Conservation (phyloP, 306 rosid genomes). For the Begonia fuchsioides region DNA sequence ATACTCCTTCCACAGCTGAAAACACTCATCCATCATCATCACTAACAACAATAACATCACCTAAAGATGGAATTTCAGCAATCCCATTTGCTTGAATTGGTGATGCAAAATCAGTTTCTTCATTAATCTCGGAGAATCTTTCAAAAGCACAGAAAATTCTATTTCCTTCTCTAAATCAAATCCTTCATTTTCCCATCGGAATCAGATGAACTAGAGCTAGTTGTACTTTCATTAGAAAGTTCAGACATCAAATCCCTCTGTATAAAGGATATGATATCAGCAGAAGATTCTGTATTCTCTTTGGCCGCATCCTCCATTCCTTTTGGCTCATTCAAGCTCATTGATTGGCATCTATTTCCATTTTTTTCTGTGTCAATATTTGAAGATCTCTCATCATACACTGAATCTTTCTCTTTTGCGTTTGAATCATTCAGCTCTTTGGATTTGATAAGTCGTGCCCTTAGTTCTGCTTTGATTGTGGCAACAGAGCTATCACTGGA, state of each 20-base stretch:
- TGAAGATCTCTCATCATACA: not conserved
- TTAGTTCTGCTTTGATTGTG: slow-evolving; percentile 17
- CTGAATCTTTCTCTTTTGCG: slow-evolving; percentile 7
- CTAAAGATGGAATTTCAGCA: too few relatives aligned
- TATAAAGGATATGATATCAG: slow-evolving; percentile 6
- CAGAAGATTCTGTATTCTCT: not conserved
- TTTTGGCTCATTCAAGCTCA: slow-evolving; percentile 2
- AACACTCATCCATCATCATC: slow-evolving; percentile 7
- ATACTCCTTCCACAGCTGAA: not conserved
- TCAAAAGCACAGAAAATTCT: not conserved
- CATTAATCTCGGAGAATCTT: not conserved
- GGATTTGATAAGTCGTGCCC: slow-evolving; percentile 19
- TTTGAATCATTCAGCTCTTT: slow-evolving; percentile 11
- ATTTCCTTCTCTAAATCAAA: not conserved
- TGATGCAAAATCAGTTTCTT: too few relatives aligned
- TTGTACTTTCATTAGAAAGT: slow-evolving; percentile 26
- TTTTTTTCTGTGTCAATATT: slow-evolving; percentile 6
- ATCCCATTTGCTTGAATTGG: too few relatives aligned
- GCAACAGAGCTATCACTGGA: not conserved
- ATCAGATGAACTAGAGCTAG: slow-evolving; percentile 32
- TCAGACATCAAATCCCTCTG: slow-evolving; percentile 13
- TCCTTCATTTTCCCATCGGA: slow-evolving; percentile 10
- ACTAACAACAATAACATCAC: not conserved
- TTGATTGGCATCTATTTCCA: slow-evolving; percentile 5
- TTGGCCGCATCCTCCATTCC: slow-evolving; percentile 13